A percentile compares a stretch with the other conserved stretches of the same genome.
Evolutionary conservation across 768 basidiomycete genomes (phyloP).

Genomic region (Calocera viscosa): DNA sequence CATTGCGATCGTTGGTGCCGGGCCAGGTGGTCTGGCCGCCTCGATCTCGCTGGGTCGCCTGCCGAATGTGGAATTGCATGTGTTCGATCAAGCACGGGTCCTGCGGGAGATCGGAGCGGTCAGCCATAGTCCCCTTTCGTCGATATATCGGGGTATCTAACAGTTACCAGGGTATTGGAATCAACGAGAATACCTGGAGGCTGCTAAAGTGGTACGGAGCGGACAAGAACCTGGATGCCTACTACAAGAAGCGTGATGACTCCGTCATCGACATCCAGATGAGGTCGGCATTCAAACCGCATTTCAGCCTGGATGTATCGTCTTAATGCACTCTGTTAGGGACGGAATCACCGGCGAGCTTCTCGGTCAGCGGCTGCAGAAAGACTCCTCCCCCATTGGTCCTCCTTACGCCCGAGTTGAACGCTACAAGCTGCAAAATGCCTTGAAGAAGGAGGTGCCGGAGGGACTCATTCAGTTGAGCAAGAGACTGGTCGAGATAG

Average conservation of each 20-base stretch:
- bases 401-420: not conserved
- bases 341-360: not conserved
- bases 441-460: not conserved
- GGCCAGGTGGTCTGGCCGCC: not conserved
- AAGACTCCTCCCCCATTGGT: not conserved
- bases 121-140: not conserved
- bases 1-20: constrained; percentile 1
- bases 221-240: constrained; percentile 4
- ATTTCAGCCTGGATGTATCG: not conserved
- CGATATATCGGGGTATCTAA: not conserved
- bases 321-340: not conserved
- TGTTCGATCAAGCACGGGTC: not conserved
- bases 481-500: not conserved
- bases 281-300: not conserved
- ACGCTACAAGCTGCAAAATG: constrained; percentile 1
- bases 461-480: not conserved
- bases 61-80: not conserved
- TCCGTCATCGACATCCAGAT: not conserved
- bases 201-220: constrained; percentile 1
- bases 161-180: not conserved
- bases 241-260: constrained; percentile 1
- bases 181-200: constrained; percentile 2
- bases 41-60: not conserved
- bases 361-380: not conserved
- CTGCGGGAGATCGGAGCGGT: not conserved